Percentiles rank a stretch among this genome's conserved stretches.
Evolutionary conservation across 345 rosid species (phyloP).

Genomic region (Reutealis trisperma): DNA sequence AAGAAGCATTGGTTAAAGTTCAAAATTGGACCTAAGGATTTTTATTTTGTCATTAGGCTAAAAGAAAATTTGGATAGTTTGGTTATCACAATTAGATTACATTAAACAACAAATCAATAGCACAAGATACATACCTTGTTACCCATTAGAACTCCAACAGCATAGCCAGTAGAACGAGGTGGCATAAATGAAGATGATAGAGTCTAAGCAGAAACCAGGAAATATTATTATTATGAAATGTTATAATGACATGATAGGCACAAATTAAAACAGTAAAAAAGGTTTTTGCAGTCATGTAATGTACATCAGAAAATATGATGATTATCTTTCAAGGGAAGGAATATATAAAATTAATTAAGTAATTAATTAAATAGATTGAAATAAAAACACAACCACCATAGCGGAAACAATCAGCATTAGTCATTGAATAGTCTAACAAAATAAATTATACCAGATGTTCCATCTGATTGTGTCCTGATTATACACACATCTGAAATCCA

Average conservation of each 20-base stretch:
- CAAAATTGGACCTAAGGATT: no score
- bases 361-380: neutral
- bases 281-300: conserved; percentile 7
- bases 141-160: conserved; percentile 73
- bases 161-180: conserved; percentile 49
- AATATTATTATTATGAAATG: neutral
- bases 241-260: neutral
- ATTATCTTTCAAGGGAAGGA: neutral
- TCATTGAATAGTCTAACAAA: neutral
- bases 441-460: neutral
- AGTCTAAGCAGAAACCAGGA: conserved; percentile 43
- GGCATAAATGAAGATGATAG: conserved; percentile 58
- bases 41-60: neutral
- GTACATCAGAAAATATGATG: neutral
- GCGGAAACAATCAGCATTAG: neutral
- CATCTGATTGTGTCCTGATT: neutral
- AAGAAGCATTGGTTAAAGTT: neutral
- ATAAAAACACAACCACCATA: neutral
- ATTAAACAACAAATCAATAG: neutral
- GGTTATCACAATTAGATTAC: neutral
- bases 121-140: conserved; percentile 56
- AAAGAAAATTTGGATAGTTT: neutral
- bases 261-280: neutral
- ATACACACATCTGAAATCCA: neutral
- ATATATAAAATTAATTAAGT: neutral